phyloP scores from a whole-genome alignment of 129 eudicot genomes.

The Helianthus annuus region HanXRQr2.0-SUNRISE NC_035445.2:105033041-105033540 shows the following conservation, averaged over 20 bases:
- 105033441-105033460: too few relatives aligned
- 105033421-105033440: too few relatives aligned
- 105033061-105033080: constrained; percentile 6
- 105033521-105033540: too few relatives aligned
- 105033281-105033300: neutral
- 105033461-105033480: too few relatives aligned
- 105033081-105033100: constrained; percentile 60
- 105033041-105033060: constrained; percentile 37
- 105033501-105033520: too few relatives aligned
- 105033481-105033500: too few relatives aligned
- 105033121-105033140: constrained; percentile 46
- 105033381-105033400: neutral
- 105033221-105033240: constrained; percentile 15
- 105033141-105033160: neutral
- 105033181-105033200: constrained; percentile 7
- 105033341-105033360: constrained; percentile 8
- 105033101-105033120: constrained; percentile 65
- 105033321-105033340: neutral
- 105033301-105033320: neutral
- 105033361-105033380: neutral
- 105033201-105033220: constrained; percentile 12
- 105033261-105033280: constrained; percentile 19
- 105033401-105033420: too few relatives aligned
- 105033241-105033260: constrained; percentile 10
- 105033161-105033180: neutral